Percentiles rank a stretch among this genome's conserved stretches.
Evolutionary conservation across 345 rosid genomes (phyloP).

Genomic region (Angophora floribunda): DNA sequence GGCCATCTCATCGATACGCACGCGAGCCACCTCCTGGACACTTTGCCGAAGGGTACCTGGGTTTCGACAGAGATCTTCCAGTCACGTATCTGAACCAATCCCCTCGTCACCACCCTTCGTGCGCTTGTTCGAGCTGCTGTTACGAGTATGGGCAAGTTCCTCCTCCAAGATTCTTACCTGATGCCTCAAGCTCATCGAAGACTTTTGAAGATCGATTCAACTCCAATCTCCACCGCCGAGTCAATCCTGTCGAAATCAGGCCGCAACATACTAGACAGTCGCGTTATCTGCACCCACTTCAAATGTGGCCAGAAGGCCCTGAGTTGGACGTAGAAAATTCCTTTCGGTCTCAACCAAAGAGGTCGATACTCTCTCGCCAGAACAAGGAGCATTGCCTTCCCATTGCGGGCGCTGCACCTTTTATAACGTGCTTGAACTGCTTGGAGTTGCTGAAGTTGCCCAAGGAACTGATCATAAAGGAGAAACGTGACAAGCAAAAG

Average conservation of each 20-base stretch:
- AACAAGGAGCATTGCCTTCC: conserved; percentile 28
- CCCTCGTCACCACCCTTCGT: background rate
- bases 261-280: background rate
- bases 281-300: conserved; percentile 3
- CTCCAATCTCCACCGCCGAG: background rate
- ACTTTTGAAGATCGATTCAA: background rate
- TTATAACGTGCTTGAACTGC: conserved; percentile 50
- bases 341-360: conserved; percentile 9
- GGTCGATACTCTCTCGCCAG: conserved; percentile 7
- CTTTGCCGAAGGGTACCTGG: background rate
- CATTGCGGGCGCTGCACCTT: conserved; percentile 58
- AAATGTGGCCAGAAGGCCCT: conserved; percentile 17
- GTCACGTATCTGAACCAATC: background rate
- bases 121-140: background rate
- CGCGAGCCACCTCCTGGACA: background rate
- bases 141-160: background rate
- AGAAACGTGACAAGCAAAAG: conserved; percentile 17
- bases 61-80: background rate
- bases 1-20: background rate
- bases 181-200: background rate
- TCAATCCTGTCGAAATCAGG: background rate
- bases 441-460: conserved; percentile 51
- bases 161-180: background rate
- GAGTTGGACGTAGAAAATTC: conserved; percentile 24
- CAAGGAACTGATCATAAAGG: conserved; percentile 18